Conservation (phyloP, 1,284 basidiomycete genomes). For the Uromyces viciae-fabae region DNA sequence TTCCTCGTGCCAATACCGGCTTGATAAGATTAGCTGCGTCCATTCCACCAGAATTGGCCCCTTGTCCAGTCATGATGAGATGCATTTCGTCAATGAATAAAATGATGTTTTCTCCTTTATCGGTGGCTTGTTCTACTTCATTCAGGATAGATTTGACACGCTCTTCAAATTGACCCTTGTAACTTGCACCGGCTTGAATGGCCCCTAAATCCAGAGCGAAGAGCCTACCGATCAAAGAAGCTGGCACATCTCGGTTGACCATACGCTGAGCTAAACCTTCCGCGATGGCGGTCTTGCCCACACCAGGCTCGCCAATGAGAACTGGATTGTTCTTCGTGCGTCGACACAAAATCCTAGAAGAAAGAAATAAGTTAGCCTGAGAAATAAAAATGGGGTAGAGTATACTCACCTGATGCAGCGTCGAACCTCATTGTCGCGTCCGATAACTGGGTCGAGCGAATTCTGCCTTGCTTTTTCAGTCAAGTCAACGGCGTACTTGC, state of each 20-base stretch:
- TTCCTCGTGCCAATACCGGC: constrained; percentile 68
- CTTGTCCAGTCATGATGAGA: constrained; percentile 77
- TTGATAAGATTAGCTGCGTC: constrained; percentile 67
- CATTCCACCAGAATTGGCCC: constrained; percentile 52
- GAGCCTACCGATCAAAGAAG: constrained; percentile 68
- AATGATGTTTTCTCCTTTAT: constrained; percentile 78
- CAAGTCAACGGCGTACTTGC: constrained; percentile 57
- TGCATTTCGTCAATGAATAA: constrained; percentile 85
- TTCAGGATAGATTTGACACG: constrained; percentile 72
- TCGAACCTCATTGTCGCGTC: constrained; percentile 60
- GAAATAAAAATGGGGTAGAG: not conserved
- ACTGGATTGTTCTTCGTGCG: constrained; percentile 88
- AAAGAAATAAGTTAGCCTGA: not conserved
- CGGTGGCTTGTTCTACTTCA: constrained; percentile 86
- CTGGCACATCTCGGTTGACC: constrained; percentile 88
- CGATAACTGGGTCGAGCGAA: constrained; percentile 63
- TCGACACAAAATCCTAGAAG: constrained; percentile 52
- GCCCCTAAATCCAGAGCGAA: constrained; percentile 83
- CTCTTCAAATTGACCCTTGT: constrained; percentile 96
- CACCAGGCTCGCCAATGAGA: constrained; percentile 87
- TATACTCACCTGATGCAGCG: constrained; percentile 63
- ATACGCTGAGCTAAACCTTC: constrained; percentile 96
- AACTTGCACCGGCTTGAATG: constrained; percentile 83
- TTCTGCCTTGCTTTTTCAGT: constrained; percentile 63
- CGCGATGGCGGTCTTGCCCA: constrained; percentile 87